Conservation (phyloP, 495 filamentous ascomycete species). For the Tirmania nivea region DNA sequence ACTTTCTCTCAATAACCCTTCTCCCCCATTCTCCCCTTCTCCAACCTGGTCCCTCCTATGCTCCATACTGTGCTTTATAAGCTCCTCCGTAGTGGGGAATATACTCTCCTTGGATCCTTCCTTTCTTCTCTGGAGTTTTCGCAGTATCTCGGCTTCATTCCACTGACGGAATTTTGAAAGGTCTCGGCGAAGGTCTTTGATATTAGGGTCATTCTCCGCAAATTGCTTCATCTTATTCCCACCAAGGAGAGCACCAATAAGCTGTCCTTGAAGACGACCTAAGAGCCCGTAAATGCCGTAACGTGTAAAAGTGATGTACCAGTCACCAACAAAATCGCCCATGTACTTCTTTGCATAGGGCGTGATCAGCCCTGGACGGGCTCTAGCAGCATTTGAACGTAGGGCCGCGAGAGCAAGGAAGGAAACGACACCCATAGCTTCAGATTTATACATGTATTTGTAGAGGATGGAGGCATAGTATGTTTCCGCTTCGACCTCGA, state of each 20-base stretch:
- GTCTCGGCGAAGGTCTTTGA: not conserved
- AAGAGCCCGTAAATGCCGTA: not conserved
- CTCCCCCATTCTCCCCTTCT: not conserved
- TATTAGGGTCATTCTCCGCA: not conserved
- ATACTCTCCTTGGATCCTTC: not conserved
- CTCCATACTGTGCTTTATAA: not conserved
- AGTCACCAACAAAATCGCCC: not conserved
- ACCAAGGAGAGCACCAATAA: not conserved
- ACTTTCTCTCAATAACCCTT: not conserved
- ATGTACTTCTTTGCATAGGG: not conserved
- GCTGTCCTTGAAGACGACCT: not conserved
- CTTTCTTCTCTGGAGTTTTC: not conserved
- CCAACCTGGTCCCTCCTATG: not conserved
- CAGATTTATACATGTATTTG: not conserved
- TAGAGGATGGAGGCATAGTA: not conserved
- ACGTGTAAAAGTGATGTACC: not conserved
- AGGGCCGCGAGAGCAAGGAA: not conserved
- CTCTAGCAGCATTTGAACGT: not conserved
- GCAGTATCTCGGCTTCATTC: not conserved
- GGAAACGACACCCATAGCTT: not conserved
- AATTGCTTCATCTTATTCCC: not conserved
- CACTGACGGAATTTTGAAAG: not conserved
- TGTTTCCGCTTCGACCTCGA: not conserved
- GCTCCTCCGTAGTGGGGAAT: not conserved
- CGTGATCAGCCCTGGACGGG: not conserved